Evolutionary conservation across 345 rosid genomes (phyloP).

Genomic region (Salix suchowensis): DNA sequence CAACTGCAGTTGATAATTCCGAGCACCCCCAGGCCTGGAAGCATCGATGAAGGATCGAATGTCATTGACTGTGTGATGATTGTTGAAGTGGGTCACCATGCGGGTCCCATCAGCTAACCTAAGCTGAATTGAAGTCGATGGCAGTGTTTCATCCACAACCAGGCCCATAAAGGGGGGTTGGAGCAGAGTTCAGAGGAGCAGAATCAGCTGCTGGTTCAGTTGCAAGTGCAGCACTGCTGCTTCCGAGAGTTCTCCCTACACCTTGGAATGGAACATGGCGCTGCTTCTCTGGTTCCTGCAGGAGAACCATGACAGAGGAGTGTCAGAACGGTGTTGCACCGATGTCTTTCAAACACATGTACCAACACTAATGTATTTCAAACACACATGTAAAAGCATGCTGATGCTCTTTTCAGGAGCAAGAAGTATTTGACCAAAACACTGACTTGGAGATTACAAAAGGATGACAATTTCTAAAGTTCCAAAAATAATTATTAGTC

Average conservation of each 20-base stretch:
- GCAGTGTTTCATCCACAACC: conserved; percentile 58
- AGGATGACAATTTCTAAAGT: background rate
- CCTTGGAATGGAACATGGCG: conserved; percentile 73
- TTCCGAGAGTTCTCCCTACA: conserved; percentile 84
- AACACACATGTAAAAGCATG: background rate
- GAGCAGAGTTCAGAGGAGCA: conserved; percentile 28
- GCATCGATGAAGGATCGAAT: conserved; percentile 58
- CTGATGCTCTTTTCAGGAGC: background rate
- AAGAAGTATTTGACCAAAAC: background rate
- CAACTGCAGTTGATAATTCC: conserved; percentile 65
- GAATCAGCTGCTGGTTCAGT: conserved; percentile 26
- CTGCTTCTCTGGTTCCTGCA: conserved; percentile 70
- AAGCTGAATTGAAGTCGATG: conserved; percentile 80
- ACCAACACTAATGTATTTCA: background rate
- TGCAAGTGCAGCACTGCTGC: conserved; percentile 42
- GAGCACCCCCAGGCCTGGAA: conserved; percentile 55
- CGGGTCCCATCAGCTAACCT: conserved; percentile 87
- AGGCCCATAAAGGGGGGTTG: conserved; percentile 34
- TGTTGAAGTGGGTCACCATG: conserved; percentile 58
- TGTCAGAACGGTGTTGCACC: background rate
- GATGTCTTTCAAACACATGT: background rate
- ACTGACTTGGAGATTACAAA: background rate
- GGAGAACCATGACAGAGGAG: background rate
- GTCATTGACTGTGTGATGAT: conserved; percentile 61
- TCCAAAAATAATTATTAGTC: background rate